Evolutionary conservation across 768 basidiomycete species (phyloP).

Genomic region (Suillus bovinus): DNA sequence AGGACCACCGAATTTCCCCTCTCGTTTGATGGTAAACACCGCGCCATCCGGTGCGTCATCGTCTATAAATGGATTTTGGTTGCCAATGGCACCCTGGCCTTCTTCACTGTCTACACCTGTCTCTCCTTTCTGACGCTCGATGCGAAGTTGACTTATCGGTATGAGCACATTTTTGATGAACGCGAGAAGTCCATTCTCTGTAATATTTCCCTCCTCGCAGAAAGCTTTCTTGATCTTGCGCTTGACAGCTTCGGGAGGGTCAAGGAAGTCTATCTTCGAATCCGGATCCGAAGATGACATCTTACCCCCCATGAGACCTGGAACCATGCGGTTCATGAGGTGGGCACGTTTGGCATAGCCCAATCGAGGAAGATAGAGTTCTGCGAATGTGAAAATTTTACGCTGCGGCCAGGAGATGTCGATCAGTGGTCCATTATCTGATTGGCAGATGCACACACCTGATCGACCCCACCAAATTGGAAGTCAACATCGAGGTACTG

Average conservation of each 20-base stretch:
- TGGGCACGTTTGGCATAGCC: conserved; percentile 96
- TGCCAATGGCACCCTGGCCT: conserved; percentile 47
- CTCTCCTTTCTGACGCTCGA: conserved; percentile 54
- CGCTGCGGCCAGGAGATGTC: conserved; percentile 51
- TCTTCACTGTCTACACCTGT: conserved; percentile 41
- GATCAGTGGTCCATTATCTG: background rate
- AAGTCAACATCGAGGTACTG: conserved; percentile 95
- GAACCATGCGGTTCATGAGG: conserved; percentile 98
- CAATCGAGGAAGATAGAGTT: conserved; percentile 89
- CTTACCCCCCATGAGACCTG: conserved; percentile 91
- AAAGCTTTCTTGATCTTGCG: conserved; percentile 92
- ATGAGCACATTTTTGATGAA: conserved; percentile 89
- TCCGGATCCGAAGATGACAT: conserved; percentile 99
- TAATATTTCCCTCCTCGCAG: conserved; percentile 89
- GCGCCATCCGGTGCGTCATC: conserved; percentile 78
- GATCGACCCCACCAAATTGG: conserved; percentile 97
- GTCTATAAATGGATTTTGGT: conserved; percentile 62
- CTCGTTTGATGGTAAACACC: conserved; percentile 76
- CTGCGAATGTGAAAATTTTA: conserved; percentile 98
- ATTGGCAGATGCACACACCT: conserved; percentile 51
- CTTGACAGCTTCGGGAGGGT: conserved; percentile 77
- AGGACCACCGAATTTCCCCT: conserved; percentile 78
- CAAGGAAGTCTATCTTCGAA: conserved; percentile 98
- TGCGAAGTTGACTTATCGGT: conserved; percentile 75
- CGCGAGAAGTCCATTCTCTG: conserved; percentile 85